These are phyloP conservation scores for Colletotrichum liriopes DNA, from an alignment of 2,329 filamentous ascomycete species.

Conservation along the genomic window DNA sequence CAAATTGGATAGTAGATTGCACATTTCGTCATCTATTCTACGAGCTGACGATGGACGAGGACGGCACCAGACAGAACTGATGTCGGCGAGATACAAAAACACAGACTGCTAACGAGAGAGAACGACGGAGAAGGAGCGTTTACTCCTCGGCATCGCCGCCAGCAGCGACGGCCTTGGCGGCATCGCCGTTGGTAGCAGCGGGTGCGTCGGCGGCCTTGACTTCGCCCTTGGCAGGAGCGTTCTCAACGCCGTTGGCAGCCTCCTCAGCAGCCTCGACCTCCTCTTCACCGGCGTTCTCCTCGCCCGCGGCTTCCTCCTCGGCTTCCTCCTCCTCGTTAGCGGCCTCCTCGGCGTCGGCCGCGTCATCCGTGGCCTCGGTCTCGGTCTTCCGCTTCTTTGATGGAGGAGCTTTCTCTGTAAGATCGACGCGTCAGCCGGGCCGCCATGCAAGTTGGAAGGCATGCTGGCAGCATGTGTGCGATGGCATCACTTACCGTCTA, in stretches of 20 bases:
- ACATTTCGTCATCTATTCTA: slow-evolving; percentile 36
- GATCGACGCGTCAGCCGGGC: slow-evolving; percentile 8
- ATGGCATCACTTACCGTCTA: slow-evolving; percentile 21
- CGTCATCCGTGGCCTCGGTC: slow-evolving; percentile 50
- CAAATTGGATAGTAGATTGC: background rate
- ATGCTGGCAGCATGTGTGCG: no score
- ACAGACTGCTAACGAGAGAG: slow-evolving; percentile 3
- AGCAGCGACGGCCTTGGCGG: slow-evolving; percentile 45
- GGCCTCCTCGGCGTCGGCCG: slow-evolving; percentile 46
- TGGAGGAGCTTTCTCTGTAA: slow-evolving; percentile 59
- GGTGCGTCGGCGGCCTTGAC: slow-evolving; percentile 48
- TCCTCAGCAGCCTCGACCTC: slow-evolving; percentile 47
- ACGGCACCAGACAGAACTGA: background rate
- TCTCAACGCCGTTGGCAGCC: slow-evolving; percentile 44
- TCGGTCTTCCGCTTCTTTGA: slow-evolving; percentile 68
- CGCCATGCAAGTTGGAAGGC: background rate
- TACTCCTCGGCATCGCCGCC: slow-evolving; percentile 44
- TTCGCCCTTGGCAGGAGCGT: slow-evolving; percentile 47
- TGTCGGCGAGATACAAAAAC: background rate
- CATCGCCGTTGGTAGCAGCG: slow-evolving; percentile 48
- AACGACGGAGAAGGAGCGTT: slow-evolving; percentile 2
- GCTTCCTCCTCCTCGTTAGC: slow-evolving; percentile 53
- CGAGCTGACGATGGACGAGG: slow-evolving; percentile 15
- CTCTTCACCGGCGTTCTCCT: slow-evolving; percentile 50
- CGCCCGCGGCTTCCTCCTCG: slow-evolving; percentile 50